These are phyloP conservation scores for Populus nigra DNA, from an alignment of 345 rosid species.

Conservation along the genomic window DNA sequence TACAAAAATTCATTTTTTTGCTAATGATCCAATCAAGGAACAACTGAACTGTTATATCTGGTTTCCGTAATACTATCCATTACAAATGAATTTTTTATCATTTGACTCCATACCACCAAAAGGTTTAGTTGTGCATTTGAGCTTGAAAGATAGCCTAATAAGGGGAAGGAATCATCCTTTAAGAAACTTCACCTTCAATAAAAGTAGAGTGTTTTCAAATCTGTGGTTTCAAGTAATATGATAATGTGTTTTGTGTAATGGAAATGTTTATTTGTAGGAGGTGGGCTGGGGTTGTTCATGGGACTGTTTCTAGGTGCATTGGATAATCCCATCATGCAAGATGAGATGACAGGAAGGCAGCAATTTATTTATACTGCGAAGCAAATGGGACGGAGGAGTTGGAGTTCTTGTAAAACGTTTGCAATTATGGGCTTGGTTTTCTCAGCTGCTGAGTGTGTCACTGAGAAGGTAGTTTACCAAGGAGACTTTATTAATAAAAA, in stretches of 20 bases:
- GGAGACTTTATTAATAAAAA: not conserved
- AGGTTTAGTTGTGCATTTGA: too few species aligned
- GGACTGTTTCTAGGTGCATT: constrained; percentile 81
- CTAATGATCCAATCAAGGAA: too few species aligned
- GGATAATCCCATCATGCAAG: constrained; percentile 77
- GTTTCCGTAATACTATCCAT: too few species aligned
- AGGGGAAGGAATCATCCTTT: too few species aligned
- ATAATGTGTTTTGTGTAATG: not conserved
- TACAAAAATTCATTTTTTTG: too few species aligned
- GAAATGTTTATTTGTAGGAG: constrained; percentile 55
- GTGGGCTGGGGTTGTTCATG: constrained; percentile 86
- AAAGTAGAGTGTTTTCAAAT: too few species aligned
- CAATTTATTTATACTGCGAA: constrained; percentile 67
- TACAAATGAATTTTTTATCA: too few species aligned
- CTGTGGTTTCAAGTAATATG: not conserved
- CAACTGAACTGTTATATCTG: too few species aligned
- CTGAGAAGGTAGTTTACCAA: constrained; percentile 65
- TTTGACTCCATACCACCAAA: too few species aligned
- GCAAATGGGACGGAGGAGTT: constrained; percentile 87
- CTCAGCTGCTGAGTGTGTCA: constrained; percentile 82
- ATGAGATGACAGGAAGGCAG: constrained; percentile 70
- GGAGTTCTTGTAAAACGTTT: constrained; percentile 80
- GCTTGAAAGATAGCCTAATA: too few species aligned
- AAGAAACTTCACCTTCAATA: too few species aligned
- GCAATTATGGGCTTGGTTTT: constrained; percentile 91